Evolutionary conservation across 2,329 filamentous ascomycete genomes (phyloP), one percentile per base, ranked within the genome.

Genomic region (Paramyrothecium sp.): DNA sequence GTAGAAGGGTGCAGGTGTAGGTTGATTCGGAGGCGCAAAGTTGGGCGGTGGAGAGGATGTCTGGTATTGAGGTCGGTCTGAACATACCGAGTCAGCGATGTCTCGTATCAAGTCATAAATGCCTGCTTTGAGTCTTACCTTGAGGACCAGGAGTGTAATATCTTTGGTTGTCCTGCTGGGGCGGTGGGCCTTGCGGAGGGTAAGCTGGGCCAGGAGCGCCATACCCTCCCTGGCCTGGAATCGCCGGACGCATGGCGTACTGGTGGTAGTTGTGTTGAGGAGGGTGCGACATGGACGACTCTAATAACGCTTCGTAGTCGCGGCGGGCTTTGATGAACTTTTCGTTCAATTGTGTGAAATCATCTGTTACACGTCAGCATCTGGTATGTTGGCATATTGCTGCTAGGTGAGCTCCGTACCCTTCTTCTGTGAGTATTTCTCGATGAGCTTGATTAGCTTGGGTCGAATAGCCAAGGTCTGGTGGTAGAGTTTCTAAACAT

Each of bases 401-500:
- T 44, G 5, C n/a, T 7, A 17, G 13, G 5, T 16, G 38, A 12
- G n/a, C 5, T 10, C 52, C 69, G 54, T 77, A 94, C 92, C 93
- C 78, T 99, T 99, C 84, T 97, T 98, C 72, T 99, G 95, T 11
- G 95, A 98, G 71, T 99, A 99, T 73, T 98, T 98, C 61, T 96
- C 95, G 71, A 99, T 99, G 53, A 99, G 79, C 77, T 98, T 96
- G 71, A 99, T 98, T 60, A 99, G 79, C 78, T 99, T 99, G 13
- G 95, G 95, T 33, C 95, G 85, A 67, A 99, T 99, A 3, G 93
- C 91, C 61, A 98, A 76, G 0, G 95, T 98, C 61, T 93, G 92
- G 70, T 99, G 93, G 69, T 99, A 99, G 66, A 82, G 83, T 84
- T 88, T 89, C 83, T 87, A 64, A 3, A 10, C 3, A 30, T 12